Evolutionary conservation across 805 yeast genomes (phyloP).

Genomic region (Yarrowia alimentaria): DNA sequence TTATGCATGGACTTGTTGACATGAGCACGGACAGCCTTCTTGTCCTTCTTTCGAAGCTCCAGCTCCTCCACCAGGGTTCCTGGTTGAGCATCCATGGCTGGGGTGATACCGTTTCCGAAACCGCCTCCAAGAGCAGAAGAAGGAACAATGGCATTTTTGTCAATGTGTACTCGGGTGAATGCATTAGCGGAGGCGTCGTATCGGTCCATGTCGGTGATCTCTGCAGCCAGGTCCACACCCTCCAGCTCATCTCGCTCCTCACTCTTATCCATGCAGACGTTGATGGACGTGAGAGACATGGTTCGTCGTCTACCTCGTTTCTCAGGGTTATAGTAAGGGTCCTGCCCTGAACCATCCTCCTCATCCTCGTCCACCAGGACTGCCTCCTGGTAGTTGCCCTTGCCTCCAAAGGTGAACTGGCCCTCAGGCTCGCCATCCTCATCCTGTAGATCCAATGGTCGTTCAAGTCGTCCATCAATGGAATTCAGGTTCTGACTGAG

Average conservation of each 20-base stretch:
- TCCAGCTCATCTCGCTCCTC: slow-evolving; percentile 9
- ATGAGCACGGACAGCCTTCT: slow-evolving; percentile 29
- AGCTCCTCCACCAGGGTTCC: slow-evolving; percentile 42
- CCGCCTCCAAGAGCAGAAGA: slow-evolving; percentile 8
- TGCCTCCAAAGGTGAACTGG: not conserved
- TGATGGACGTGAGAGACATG: slow-evolving; percentile 23
- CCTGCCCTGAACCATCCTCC: no score
- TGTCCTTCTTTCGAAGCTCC: slow-evolving; percentile 41
- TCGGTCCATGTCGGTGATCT: slow-evolving; percentile 3
- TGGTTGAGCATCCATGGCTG: slow-evolving; percentile 31
- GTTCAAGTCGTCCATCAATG: no score
- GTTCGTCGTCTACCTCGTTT: slow-evolving; percentile 10
- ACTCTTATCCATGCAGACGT: slow-evolving; percentile 9
- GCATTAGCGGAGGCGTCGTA: slow-evolving; percentile 16
- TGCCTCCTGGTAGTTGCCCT: no score
- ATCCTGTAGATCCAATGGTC: no score
- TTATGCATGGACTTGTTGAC: slow-evolving; percentile 20
- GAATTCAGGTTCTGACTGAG: no score
- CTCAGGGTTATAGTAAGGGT: slow-evolving; percentile 20
- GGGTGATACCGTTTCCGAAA: slow-evolving; percentile 18
- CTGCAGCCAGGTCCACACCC: not conserved
- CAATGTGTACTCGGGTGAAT: slow-evolving; percentile 10
- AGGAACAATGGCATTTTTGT: slow-evolving; percentile 1
- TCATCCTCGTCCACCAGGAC: no score
- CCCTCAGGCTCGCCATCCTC: not conserved